A percentile compares a stretch with the other conserved stretches of the same genome.
Conservation (phyloP, 257 asterid genomes). For the Cynanchum wilfordii region DNA sequence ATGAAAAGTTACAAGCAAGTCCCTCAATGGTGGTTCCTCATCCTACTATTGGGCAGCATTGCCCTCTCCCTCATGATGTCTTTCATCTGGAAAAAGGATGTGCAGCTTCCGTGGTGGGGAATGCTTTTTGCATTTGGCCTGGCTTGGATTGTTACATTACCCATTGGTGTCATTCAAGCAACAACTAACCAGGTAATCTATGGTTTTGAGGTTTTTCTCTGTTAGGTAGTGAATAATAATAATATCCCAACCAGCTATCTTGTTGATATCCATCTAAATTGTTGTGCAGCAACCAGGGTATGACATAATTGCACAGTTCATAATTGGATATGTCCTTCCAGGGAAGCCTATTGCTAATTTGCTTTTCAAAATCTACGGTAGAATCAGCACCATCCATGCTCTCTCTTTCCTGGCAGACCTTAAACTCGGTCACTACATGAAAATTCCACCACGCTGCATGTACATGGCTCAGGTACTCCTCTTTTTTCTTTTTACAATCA, state of each 20-base stretch:
- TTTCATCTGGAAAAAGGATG: constrained; percentile 64
- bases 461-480: constrained; percentile 64
- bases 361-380: constrained; percentile 86
- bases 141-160: constrained; percentile 85
- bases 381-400: constrained; percentile 74
- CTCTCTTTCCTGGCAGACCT: constrained; percentile 87
- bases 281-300: constrained; percentile 90
- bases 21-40: constrained; percentile 92
- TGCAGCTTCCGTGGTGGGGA: constrained; percentile 99
- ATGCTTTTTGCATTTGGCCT: constrained; percentile 67
- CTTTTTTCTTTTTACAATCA: not conserved
- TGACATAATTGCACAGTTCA: constrained; percentile 88
- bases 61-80: constrained; percentile 62
- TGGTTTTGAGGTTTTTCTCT: not conserved
- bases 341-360: constrained; percentile 92
- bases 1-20: constrained; percentile 78
- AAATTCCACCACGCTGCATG: constrained; percentile 92
- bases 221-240: not conserved
- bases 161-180: constrained; percentile 92
- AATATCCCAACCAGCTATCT: not conserved
- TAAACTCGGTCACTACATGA: constrained; percentile 95
- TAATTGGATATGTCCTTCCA: constrained; percentile 76
- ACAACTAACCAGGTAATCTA: constrained; percentile 79
- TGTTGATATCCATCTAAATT: not conserved
- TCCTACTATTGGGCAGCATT: constrained; percentile 53